Evolutionary conservation across 768 basidiomycete genomes (phyloP), one percentile per base, ranked within the genome.

Genomic region (Hemileccinum rubropunctum): DNA sequence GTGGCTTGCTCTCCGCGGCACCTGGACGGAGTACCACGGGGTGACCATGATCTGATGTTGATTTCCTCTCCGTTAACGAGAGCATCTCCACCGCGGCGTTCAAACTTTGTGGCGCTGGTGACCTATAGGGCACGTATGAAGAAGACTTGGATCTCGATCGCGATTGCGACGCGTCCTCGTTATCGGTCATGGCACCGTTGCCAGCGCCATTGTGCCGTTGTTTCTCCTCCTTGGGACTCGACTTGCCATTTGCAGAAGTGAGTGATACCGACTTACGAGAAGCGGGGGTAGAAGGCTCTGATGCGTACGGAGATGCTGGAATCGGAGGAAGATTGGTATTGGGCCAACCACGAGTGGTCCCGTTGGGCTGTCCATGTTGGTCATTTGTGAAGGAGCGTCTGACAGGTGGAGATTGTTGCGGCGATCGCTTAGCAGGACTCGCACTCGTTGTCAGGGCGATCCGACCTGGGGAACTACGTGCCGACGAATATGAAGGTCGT

Each of bases 11-110:
- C 42, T 67, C 68, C 34, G 23, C 42, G 11, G 33, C 36, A 1
- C 55, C 54, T 5, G 60, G 63, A 36, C 47, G 53, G 33, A 57
- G 57, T 10, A 45, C 47, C 20, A 50, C n/a, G 35, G 53, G 51
- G 42, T 57, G 61, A 12, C 65, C 63, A 39, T 57, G 56, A 35
- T 69, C 67, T 15, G 69, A 69, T 1, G 56, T 36, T 17, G 67
- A 58, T 45, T 57, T 63, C 45, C 44, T 66, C 40, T 68, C 67
- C 10, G 69, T 60, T 37, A 64, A 52, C 13, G 67, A 66, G 10
- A 90, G 68, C 68, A 83, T 78, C 66, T 90, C 84, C 30, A 86
- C 70, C 14, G 85, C 87, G 48, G 86, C 87, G 56, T 77, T 80
- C 40, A 91, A 72, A 54, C 85, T 88, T 68, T 88, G 87, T 1